A percentile compares a stretch with the other conserved stretches of the same genome.
These are phyloP conservation scores for Stagonosporopsis chrysanthemi DNA, from an alignment of 2,329 filamentous ascomycete species.

Conservation along the genomic window DNA sequence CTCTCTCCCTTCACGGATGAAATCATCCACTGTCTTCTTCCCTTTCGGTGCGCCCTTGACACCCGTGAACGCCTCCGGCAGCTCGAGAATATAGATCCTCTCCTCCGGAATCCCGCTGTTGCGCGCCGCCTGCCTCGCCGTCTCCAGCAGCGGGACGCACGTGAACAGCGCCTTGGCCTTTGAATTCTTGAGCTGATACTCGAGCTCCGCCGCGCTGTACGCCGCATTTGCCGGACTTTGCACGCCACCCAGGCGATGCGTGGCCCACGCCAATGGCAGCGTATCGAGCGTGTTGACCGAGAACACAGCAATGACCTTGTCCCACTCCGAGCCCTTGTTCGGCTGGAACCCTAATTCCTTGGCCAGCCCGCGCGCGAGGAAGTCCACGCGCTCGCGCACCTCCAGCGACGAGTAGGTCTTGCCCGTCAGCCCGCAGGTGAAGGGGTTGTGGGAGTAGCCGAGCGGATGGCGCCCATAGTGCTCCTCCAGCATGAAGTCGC, in stretches of 20 bases:
- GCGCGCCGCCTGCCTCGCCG: slow-evolving; percentile 69
- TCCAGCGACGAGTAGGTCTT: slow-evolving; percentile 70
- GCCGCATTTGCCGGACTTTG: slow-evolving; percentile 78
- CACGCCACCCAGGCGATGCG: slow-evolving; percentile 77
- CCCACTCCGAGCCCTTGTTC: slow-evolving; percentile 77
- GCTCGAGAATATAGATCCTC: slow-evolving; percentile 72
- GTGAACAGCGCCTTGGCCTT: slow-evolving; percentile 76
- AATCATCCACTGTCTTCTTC: slow-evolving; percentile 71
- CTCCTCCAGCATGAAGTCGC: slow-evolving; percentile 79
- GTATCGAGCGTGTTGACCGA: slow-evolving; percentile 87
- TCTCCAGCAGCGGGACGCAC: slow-evolving; percentile 70
- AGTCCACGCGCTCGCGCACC: slow-evolving; percentile 70
- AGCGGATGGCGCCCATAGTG: slow-evolving; percentile 71
- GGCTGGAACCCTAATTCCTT: slow-evolving; percentile 76
- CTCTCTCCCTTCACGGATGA: slow-evolving; percentile 67
- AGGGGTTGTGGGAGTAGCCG: slow-evolving; percentile 71
- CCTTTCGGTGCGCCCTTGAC: slow-evolving; percentile 55
- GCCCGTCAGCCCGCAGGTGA: slow-evolving; percentile 78
- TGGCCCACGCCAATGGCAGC: slow-evolving; percentile 73
- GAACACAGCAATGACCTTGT: slow-evolving; percentile 79
- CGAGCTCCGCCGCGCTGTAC: slow-evolving; percentile 73
- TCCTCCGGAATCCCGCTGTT: slow-evolving; percentile 68
- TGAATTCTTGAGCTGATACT: slow-evolving; percentile 74
- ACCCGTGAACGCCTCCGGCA: slow-evolving; percentile 64
- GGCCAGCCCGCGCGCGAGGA: slow-evolving; percentile 71